Percentiles rank a stretch among this genome's conserved stretches.
Conservation (phyloP, 495 filamentous ascomycete genomes). For the Neurospora sp. region DNA sequence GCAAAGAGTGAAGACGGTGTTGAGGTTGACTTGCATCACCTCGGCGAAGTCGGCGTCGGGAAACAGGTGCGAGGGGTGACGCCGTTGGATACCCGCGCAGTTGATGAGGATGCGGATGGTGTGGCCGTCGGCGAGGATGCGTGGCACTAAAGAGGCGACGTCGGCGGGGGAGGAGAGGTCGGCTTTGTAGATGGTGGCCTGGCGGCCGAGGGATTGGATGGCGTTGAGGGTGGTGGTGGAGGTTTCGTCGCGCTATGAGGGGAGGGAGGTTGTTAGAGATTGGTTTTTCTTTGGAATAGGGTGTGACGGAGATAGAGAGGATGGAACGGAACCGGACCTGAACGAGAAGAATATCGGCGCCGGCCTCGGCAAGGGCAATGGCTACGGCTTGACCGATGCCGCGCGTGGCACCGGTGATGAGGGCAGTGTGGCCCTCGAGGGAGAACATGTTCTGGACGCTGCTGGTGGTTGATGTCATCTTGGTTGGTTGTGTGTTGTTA, state of each 20-base stretch:
- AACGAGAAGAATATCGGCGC: conserved; percentile 71
- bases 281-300: not conserved
- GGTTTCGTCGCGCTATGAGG: conserved; percentile 49
- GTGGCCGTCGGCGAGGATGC: conserved; percentile 48
- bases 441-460: conserved; percentile 33
- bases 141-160: conserved; percentile 52
- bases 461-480: conserved; percentile 5
- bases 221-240: conserved; percentile 53
- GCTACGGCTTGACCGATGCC: conserved; percentile 84
- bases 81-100: conserved; percentile 75
- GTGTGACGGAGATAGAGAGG: not conserved
- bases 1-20: conserved; percentile 70
- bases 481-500: not conserved
- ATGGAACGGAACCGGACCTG: conserved; percentile 31
- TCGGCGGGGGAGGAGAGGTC: conserved; percentile 57
- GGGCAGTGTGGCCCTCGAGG: conserved; percentile 59
- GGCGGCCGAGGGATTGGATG: conserved; percentile 56
- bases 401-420: conserved; percentile 79
- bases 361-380: conserved; percentile 70
- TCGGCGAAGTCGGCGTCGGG: conserved; percentile 77
- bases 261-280: not conserved
- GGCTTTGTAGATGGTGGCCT: conserved; percentile 50
- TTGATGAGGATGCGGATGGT: conserved; percentile 68
- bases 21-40: conserved; percentile 80
- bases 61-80: conserved; percentile 69